Evolutionary conservation across 2,329 filamentous ascomycete genomes (phyloP), one percentile per base, ranked within the genome.

Genomic region (Aspergillus japonicus): DNA sequence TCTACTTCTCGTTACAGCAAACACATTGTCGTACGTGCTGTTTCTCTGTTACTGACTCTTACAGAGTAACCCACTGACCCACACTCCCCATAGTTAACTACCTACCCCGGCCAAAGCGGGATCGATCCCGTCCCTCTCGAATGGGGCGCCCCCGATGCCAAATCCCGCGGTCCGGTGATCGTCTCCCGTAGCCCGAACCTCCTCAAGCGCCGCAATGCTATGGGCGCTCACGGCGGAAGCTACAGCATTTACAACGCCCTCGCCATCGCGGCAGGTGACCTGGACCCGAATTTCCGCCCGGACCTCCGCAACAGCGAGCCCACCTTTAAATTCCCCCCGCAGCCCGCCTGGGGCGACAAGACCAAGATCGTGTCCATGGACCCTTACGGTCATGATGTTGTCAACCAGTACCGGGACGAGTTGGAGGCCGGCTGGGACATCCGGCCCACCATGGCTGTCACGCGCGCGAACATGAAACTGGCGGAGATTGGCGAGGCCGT

Each of bases 301-400:
- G 87, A 90, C 72, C 88, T 89, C 74, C 89, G 88, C 63, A 91
- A 98, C 75, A 96, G 92, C 10, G 91, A 98, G 75, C 95, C 95
- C 12, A 92, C 93, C n/a, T 91, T 87, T 23, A 86, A 89, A 56
- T 91, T 98, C 71, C 92, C 92, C 0, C 92, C 91, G 7, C 96
- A 96, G 69, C 88, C 91, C 7, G 87, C 95, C 77, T 99, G 94
- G 94, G 85, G 85, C 26, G 91, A 96, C 72, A 86, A 85, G 70
- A 92, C 91, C 76, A 98, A 97, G 81, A 98, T 99, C 64, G 94
- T 98, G 14, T 91, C 94, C 19, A 96, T 99, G 92, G 95, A 98
- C 73, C 94, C 94, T 0, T 91, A 89, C 75, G 94, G 95, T 6
- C 95, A 98, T 78, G 80, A 96, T 61, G 78, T 96, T 47, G 96